Evolutionary conservation across 768 basidiomycete genomes (phyloP).

Genomic region (Suillus paluster): DNA sequence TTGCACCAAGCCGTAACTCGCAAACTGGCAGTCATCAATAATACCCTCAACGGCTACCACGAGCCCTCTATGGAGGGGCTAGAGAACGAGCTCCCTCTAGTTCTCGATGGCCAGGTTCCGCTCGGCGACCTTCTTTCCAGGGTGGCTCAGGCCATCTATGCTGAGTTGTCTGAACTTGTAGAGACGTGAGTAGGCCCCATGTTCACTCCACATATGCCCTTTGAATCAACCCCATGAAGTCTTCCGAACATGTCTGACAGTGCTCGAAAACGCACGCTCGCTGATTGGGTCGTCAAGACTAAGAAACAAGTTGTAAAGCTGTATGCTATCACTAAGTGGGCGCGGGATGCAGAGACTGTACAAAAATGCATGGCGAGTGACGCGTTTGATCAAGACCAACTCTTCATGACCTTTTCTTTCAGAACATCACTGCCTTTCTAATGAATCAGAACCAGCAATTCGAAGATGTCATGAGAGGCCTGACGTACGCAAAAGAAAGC

Average conservation of each 20-base stretch:
- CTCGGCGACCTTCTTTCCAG: slow-evolving; percentile 78
- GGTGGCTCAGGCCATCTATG: slow-evolving; percentile 78
- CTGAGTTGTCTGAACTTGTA: slow-evolving; percentile 79
- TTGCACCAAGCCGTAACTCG: background rate
- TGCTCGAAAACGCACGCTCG: slow-evolving; percentile 78
- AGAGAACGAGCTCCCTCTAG: slow-evolving; percentile 74
- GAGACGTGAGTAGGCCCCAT: slow-evolving; percentile 68
- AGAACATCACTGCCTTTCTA: slow-evolving; percentile 90
- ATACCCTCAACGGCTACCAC: slow-evolving; percentile 37
- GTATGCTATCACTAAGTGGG: slow-evolving; percentile 87
- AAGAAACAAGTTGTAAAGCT: slow-evolving; percentile 91
- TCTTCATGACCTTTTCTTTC: slow-evolving; percentile 11
- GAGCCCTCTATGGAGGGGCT: slow-evolving; percentile 57
- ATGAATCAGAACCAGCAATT: slow-evolving; percentile 87
- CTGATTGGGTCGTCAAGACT: slow-evolving; percentile 89
- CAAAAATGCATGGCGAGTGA: slow-evolving; percentile 81
- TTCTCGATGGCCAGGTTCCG: slow-evolving; percentile 73
- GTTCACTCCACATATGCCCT: slow-evolving; percentile 12
- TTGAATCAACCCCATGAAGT: slow-evolving; percentile 33
- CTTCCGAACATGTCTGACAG: slow-evolving; percentile 84
- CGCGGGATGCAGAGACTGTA: slow-evolving; percentile 79
- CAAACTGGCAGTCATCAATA: slow-evolving; percentile 13
- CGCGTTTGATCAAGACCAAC: background rate
- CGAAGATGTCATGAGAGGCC: slow-evolving; percentile 62
- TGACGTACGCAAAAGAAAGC: slow-evolving; percentile 68